A percentile compares a stretch with the other conserved stretches of the same genome.
Evolutionary conservation across 176 grass and related monocot genomes (phyloP).

Genomic region (Raddia guianensis): DNA sequence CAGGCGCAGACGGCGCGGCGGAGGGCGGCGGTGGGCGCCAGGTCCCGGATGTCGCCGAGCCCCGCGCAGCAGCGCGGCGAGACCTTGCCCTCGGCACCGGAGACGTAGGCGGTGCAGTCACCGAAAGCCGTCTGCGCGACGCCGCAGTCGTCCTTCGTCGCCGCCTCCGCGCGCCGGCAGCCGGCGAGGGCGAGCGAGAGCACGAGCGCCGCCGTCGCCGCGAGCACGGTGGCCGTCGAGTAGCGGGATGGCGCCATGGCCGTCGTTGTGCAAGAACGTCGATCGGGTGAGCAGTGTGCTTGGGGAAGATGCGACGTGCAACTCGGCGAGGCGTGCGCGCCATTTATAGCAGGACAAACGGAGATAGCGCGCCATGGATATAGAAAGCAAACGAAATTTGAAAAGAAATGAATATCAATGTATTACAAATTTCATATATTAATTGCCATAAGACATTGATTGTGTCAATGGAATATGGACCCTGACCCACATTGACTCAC

Average conservation of each 20-base stretch:
- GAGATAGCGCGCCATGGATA: not conserved
- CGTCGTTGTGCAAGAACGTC: not conserved
- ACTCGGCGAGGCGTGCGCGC: not conserved
- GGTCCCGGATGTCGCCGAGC: conserved; percentile 11
- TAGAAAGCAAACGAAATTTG: no score
- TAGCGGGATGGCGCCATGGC: not conserved
- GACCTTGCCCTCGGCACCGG: not conserved
- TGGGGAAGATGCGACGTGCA: not conserved
- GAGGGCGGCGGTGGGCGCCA: not conserved
- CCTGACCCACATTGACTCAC: no score
- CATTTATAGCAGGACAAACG: not conserved
- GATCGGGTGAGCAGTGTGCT: not conserved
- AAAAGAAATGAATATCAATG: no score
- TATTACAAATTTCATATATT: no score
- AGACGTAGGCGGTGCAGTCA: conserved; percentile 39
- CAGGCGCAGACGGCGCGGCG: conserved; percentile 17
- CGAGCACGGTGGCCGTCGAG: not conserved
- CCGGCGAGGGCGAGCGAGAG: not conserved
- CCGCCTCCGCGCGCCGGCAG: not conserved
- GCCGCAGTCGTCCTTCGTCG: not conserved
- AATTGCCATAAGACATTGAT: no score
- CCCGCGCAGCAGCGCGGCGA: conserved; percentile 18
- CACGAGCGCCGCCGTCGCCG: not conserved
- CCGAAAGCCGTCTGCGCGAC: conserved; percentile 34
- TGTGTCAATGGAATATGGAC: no score